Conservation (phyloP, 1,284 basidiomycete species). For the Jaminaea rosea region DNA sequence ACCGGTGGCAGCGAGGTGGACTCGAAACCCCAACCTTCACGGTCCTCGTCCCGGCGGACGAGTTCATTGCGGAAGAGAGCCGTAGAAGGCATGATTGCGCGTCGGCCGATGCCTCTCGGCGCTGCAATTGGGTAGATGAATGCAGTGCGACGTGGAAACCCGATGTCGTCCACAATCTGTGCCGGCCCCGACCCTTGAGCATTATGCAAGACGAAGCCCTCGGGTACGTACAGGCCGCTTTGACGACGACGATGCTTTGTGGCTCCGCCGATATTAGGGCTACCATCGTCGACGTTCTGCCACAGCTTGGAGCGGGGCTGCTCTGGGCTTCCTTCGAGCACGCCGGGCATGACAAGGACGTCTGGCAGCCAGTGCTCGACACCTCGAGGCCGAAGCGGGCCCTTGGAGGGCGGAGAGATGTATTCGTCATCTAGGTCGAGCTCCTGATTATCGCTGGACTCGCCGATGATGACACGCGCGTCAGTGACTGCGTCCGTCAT, state of each 20-base stretch:
- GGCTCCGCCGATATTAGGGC: background rate
- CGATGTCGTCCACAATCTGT: background rate
- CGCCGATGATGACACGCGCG: background rate
- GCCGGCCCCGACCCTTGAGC: no score
- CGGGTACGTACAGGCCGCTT: conserved; percentile 26
- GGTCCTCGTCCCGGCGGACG: conserved; percentile 36
- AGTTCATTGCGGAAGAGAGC: conserved; percentile 45
- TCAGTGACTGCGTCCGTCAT: background rate
- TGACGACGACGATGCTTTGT: conserved; percentile 8
- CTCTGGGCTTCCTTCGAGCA: conserved; percentile 24
- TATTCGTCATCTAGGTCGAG: conserved; percentile 28
- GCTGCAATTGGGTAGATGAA: conserved; percentile 22
- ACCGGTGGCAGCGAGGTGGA: conserved; percentile 9
- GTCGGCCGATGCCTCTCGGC: conserved; percentile 34
- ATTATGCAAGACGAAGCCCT: conserved; percentile 35
- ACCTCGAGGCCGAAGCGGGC: conserved; percentile 30
- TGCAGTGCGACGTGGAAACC: background rate
- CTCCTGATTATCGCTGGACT: conserved; percentile 9
- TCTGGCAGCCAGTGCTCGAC: conserved; percentile 22
- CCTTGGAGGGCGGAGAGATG: conserved; percentile 25
- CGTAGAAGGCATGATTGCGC: conserved; percentile 37
- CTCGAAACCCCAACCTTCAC: conserved; percentile 46
- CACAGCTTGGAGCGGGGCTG: conserved; percentile 21
- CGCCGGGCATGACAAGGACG: conserved; percentile 28
- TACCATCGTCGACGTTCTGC: background rate